A percentile compares a stretch with the other conserved stretches of the same genome.
Conservation (phyloP, 208 protist species). For the Leishmania amazonensis region DNA sequence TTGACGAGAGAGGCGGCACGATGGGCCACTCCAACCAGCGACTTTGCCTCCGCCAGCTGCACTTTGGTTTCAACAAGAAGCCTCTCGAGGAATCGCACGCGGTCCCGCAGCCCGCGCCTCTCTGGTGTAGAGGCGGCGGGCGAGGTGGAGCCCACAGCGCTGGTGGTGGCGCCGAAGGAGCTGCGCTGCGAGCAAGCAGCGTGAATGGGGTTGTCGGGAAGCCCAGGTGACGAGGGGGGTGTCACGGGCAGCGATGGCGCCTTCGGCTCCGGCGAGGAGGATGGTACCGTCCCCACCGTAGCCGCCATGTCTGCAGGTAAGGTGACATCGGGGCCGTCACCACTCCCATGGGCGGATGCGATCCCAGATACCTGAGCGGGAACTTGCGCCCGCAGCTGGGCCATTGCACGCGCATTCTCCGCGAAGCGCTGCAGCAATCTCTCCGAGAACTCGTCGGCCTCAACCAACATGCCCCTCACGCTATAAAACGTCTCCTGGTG, state of each 20-base stretch:
- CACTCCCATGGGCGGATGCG: too few relatives aligned
- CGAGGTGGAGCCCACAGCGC: not conserved
- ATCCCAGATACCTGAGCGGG: not conserved
- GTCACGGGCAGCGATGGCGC: not conserved
- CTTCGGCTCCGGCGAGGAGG: too few relatives aligned
- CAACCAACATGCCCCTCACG: slow-evolving; percentile 36
- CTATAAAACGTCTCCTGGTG: slow-evolving; percentile 38
- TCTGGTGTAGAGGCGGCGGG: not conserved
- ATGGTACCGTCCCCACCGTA: not conserved
- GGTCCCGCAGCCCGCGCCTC: slow-evolving; percentile 17
- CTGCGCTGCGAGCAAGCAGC: not conserved
- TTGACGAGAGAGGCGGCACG: not conserved
- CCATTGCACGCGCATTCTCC: slow-evolving; percentile 27
- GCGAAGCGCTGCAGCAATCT: slow-evolving; percentile 34
- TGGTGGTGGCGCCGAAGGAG: not conserved
- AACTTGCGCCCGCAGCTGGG: slow-evolving; percentile 5
- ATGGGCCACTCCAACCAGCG: slow-evolving; percentile 9
- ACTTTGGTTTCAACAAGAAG: slow-evolving; percentile 36
- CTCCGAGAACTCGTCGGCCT: slow-evolving; percentile 44
- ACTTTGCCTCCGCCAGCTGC: slow-evolving; percentile 33
- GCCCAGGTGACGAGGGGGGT: not conserved
- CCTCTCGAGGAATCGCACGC: slow-evolving; percentile 32
- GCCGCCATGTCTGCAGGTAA: not conserved
- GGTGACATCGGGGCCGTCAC: not conserved
- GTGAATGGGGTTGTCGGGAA: not conserved